phyloP scores from a whole-genome alignment of 164 flowering plant species.

The Tinospora cordifolia region DNA sequence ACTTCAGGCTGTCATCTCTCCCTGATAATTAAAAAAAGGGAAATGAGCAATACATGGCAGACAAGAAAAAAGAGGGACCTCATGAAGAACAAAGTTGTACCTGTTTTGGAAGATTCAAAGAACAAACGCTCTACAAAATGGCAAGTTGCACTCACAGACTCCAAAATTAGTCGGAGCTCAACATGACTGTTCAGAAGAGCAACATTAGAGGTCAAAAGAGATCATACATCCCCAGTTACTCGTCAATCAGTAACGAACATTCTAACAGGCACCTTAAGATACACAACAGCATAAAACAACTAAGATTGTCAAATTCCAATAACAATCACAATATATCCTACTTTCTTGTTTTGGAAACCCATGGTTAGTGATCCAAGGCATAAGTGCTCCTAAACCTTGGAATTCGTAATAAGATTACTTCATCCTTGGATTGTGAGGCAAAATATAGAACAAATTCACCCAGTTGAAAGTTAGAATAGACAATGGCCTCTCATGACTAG shows the following conservation, averaged over 20 bases:
- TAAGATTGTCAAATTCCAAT: too few relatives aligned
- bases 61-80: not conserved
- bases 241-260: slow-evolving; percentile 2
- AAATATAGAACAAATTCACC: too few relatives aligned
- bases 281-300: not conserved
- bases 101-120: slow-evolving; percentile 75
- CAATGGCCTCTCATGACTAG: too few relatives aligned
- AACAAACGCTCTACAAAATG: slow-evolving; percentile 63
- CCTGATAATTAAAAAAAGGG: slow-evolving; percentile 33
- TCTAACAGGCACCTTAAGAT: not conserved
- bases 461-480: too few relatives aligned
- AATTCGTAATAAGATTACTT: too few relatives aligned
- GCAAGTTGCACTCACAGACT: slow-evolving; percentile 64
- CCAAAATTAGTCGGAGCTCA: slow-evolving; percentile 65
- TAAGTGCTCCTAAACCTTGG: too few relatives aligned
- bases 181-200: slow-evolving; percentile 47
- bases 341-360: not conserved
- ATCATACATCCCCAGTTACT: slow-evolving; percentile 4
- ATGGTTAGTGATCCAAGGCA: too few relatives aligned
- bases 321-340: too few relatives aligned
- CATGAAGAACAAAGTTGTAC: slow-evolving; percentile 22
- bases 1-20: slow-evolving; percentile 82
- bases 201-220: slow-evolving; percentile 11
- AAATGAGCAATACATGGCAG: not conserved
- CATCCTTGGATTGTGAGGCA: too few relatives aligned